Conservation (phyloP, 768 basidiomycete genomes). For the Boletus rubroflammeus region DNA sequence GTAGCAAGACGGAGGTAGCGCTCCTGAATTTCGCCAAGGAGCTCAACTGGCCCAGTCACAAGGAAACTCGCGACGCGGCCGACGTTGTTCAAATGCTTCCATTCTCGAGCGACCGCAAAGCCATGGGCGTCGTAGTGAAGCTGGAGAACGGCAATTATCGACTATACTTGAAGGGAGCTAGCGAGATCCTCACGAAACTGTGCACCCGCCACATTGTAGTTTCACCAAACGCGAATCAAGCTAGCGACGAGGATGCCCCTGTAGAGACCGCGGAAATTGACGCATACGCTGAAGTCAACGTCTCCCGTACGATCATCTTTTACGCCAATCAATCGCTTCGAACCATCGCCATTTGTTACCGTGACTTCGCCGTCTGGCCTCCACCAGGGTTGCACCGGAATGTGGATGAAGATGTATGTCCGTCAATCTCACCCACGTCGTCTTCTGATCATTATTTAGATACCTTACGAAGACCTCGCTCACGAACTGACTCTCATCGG, state of each 20-base stretch:
- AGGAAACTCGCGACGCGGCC: conserved; percentile 55
- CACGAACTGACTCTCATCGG: conserved; percentile 78
- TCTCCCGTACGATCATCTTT: conserved; percentile 91
- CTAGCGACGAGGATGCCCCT: conserved; percentile 19
- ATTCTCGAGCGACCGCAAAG: conserved; percentile 90
- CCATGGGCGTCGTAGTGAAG: conserved; percentile 88
- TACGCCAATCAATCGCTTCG: conserved; percentile 96
- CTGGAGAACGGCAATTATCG: conserved; percentile 52
- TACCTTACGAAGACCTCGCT: conserved; percentile 67
- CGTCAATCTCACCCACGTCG: neutral
- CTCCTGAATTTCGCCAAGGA: conserved; percentile 82
- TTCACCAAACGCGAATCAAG: conserved; percentile 18
- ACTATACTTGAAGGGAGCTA: conserved; percentile 88
- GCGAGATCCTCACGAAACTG: conserved; percentile 83
- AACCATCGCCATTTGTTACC: conserved; percentile 92
- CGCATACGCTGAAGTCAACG: conserved; percentile 70
- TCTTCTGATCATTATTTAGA: conserved; percentile 36
- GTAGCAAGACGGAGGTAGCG: conserved; percentile 95
- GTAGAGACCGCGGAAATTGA: conserved; percentile 64
- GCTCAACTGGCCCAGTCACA: conserved; percentile 73
- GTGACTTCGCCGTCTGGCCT: conserved; percentile 85
- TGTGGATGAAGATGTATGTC: conserved; percentile 53
- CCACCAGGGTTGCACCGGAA: conserved; percentile 45
- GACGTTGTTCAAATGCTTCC: conserved; percentile 83
- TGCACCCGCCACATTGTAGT: conserved; percentile 76